A percentile compares a stretch with the other conserved stretches of the same genome.
phyloP scores from a whole-genome alignment of 176 grass and related monocot species.

The Metroxylon sagu region DNA sequence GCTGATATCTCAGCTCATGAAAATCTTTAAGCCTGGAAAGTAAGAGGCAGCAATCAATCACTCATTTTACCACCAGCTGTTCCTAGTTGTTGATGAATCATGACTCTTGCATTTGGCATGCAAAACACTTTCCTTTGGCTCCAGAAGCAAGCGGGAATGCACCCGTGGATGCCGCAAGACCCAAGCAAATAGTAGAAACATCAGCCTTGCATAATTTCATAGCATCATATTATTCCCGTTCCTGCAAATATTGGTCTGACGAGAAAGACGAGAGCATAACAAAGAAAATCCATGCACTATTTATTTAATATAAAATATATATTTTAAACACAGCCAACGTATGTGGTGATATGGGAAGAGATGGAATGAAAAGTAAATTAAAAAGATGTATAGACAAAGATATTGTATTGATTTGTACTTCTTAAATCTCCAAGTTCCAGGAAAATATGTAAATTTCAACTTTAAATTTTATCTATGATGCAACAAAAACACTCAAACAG shows the following conservation, averaged over 20 bases:
- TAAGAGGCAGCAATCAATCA: not conserved
- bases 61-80: slow-evolving; percentile 65
- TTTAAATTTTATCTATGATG: no score
- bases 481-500: no score
- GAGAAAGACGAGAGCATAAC: slow-evolving; percentile 13
- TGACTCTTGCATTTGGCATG: slow-evolving; percentile 98
- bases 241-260: slow-evolving; percentile 30
- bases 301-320: not conserved
- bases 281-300: no score
- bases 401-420: no score
- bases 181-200: slow-evolving; percentile 84
- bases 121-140: slow-evolving; percentile 90
- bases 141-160: slow-evolving; percentile 87
- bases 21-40: no score
- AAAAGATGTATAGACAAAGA: no score
- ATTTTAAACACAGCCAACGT: no score
- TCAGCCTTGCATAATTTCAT: slow-evolving; percentile 99
- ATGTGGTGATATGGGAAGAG: no score
- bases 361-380: no score
- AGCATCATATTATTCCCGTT: slow-evolving; percentile 94
- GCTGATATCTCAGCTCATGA: no score
- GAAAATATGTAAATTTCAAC: no score
- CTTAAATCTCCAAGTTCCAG: no score
- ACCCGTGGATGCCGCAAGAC: slow-evolving; percentile 87
- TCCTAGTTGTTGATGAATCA: slow-evolving; percentile 85